A percentile compares a stretch with the other conserved stretches of the same genome.
Evolutionary conservation across 2,329 filamentous ascomycete genomes (phyloP).

Genomic region (Lasiodiplodia theobromae): DNA sequence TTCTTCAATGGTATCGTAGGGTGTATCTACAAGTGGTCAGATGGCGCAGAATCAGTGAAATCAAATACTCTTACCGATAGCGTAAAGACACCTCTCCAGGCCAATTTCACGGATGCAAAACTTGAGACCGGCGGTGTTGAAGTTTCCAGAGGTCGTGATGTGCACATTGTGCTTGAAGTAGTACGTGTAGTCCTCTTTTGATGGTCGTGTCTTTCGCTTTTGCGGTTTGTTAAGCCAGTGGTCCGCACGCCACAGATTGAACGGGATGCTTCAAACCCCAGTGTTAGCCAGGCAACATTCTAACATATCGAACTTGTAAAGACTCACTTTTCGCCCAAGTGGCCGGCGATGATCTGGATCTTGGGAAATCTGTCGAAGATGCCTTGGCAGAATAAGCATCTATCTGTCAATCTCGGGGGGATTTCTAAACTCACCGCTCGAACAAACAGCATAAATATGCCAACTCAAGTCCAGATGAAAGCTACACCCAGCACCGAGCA

Average conservation of each 20-base stretch:
- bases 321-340: slow-evolving; percentile 49
- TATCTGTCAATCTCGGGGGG: fast-evolving
- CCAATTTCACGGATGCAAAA: slow-evolving; percentile 52
- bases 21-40: slow-evolving; percentile 38
- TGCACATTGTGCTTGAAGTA: slow-evolving; percentile 54
- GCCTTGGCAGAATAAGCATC: slow-evolving; percentile 34
- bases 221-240: slow-evolving; percentile 56
- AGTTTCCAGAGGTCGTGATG: slow-evolving; percentile 53
- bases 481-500: slow-evolving; percentile 41
- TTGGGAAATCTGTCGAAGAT: slow-evolving; percentile 52
- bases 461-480: slow-evolving; percentile 55
- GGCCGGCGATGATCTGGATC: slow-evolving; percentile 53
- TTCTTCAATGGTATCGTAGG: slow-evolving; percentile 38
- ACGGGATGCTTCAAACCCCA: slow-evolving; percentile 42
- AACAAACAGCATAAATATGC: slow-evolving; percentile 54
- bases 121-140: slow-evolving; percentile 50
- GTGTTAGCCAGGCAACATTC: neutral
- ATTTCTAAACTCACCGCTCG: slow-evolving; percentile 28
- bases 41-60: too few relatives aligned
- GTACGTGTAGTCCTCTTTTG: slow-evolving; percentile 38
- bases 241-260: slow-evolving; percentile 49
- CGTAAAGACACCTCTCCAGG: slow-evolving; percentile 48
- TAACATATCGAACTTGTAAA: neutral
- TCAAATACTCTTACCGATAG: slow-evolving; percentile 44
- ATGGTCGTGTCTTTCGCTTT: slow-evolving; percentile 48